Evolutionary conservation across 768 basidiomycete genomes (phyloP).

Genomic region (Tricholoma matsutake): DNA sequence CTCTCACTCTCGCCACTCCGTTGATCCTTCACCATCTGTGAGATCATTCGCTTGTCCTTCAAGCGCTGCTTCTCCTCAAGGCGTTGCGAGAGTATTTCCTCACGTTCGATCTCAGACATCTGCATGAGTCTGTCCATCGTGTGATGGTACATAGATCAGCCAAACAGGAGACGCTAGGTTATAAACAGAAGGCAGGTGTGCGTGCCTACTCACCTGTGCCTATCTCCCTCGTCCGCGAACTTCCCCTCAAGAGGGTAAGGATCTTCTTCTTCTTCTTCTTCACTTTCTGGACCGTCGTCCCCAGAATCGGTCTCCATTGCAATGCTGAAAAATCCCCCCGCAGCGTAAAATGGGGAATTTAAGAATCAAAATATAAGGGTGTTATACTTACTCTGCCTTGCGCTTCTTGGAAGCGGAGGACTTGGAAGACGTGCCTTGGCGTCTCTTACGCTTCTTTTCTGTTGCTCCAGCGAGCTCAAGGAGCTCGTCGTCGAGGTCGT

Average conservation of each 20-base stretch:
- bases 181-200: constrained; percentile 16
- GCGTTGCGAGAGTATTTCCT: constrained; percentile 78
- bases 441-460: constrained; percentile 64
- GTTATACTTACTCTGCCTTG: constrained; percentile 61
- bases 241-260: constrained; percentile 91
- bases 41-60: constrained; percentile 67
- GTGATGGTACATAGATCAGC: constrained; percentile 19
- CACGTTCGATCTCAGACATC: constrained; percentile 87
- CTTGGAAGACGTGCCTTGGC: constrained; percentile 42
- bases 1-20: constrained; percentile 50
- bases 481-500: constrained; percentile 66
- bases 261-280: constrained; percentile 57
- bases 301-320: constrained; percentile 46
- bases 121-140: constrained; percentile 57
- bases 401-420: constrained; percentile 58
- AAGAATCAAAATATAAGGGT: constrained; percentile 13
- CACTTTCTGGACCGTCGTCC: constrained; percentile 59
- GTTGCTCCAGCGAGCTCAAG: constrained; percentile 74
- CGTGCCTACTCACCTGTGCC: constrained; percentile 60
- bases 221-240: constrained; percentile 82
- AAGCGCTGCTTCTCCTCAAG: constrained; percentile 77
- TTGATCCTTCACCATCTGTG: constrained; percentile 71
- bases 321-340: constrained; percentile 25
- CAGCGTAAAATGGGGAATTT: constrained; percentile 12
- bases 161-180: constrained; percentile 23